A percentile compares a stretch with the other conserved stretches of the same genome.
phyloP scores from a whole-genome alignment of 176 grass and related monocot genomes.

The Carex littledalei region DNA sequence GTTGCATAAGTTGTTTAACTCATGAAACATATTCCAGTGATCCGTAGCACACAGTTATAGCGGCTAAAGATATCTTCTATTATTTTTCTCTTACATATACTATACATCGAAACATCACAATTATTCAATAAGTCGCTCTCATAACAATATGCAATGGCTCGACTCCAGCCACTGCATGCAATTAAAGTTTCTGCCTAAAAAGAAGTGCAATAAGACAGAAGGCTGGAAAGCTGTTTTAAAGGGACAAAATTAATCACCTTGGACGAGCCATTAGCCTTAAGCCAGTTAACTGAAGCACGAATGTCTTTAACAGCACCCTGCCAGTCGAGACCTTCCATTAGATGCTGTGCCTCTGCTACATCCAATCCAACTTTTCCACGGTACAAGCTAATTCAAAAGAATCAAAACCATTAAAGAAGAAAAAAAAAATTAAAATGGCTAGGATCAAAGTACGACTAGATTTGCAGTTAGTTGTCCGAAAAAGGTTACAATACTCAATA shows the following conservation, averaged over 20 bases:
- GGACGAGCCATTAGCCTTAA: constrained; percentile 78
- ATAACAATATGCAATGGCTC: background rate
- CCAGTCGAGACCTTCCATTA: constrained; percentile 89
- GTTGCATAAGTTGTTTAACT: too few species aligned
- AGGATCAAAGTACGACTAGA: background rate
- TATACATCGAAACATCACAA: background rate
- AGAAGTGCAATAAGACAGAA: background rate
- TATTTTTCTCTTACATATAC: background rate
- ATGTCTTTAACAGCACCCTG: constrained; percentile 83
- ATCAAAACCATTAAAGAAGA: background rate
- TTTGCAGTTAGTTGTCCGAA: background rate
- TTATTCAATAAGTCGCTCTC: background rate
- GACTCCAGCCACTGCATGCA: background rate
- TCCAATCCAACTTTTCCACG: constrained; percentile 86
- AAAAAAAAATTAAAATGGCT: background rate
- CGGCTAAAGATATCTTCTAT: background rate
- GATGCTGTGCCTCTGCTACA: constrained; percentile 77
- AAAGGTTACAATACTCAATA: background rate
- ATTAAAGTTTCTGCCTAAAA: constrained; percentile 1
- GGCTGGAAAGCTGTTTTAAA: background rate
- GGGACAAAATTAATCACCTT: constrained; percentile 36
- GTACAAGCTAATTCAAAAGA: constrained; percentile 56
- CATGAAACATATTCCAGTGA: too few species aligned
- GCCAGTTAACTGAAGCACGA: constrained; percentile 87
- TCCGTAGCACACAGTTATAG: background rate